phyloP scores from a whole-genome alignment of 768 basidiomycete species.

The Kwoniella shandongensis region DNA sequence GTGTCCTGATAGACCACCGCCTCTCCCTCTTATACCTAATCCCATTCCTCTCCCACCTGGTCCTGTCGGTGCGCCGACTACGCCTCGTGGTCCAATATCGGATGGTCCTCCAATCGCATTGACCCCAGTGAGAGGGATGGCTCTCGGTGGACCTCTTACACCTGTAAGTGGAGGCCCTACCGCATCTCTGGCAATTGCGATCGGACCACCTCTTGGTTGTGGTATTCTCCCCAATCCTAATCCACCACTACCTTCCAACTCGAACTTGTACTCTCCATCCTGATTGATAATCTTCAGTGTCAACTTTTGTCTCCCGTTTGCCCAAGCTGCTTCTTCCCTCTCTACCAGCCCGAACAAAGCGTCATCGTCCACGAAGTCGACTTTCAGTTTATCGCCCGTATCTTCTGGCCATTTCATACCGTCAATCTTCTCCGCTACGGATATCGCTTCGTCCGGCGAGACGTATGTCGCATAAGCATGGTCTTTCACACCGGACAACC shows the following conservation, averaged over 20 bases:
- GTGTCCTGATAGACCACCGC: background rate
- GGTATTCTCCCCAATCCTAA: conserved; percentile 12
- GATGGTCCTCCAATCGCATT: conserved; percentile 12
- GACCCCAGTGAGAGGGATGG: conserved; percentile 16
- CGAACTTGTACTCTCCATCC: conserved; percentile 29
- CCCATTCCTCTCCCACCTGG: conserved; percentile 3
- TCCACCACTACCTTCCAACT: conserved; percentile 18
- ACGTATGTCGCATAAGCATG: conserved; percentile 43
- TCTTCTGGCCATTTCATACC: conserved; percentile 42
- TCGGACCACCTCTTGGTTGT: background rate
- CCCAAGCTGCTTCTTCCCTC: conserved; percentile 50
- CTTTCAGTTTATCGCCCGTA: conserved; percentile 36
- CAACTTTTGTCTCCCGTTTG: conserved; percentile 49
- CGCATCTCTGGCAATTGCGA: conserved; percentile 1
- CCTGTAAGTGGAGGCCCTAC: conserved; percentile 3
- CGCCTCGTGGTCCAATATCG: background rate
- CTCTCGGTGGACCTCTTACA: background rate
- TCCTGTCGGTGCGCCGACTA: background rate
- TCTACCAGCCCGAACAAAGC: conserved; percentile 39
- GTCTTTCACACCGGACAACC: conserved; percentile 44
- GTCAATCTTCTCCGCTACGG: conserved; percentile 37
- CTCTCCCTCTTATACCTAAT: conserved; percentile 18
- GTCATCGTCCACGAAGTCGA: conserved; percentile 48
- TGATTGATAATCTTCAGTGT: conserved; percentile 31
- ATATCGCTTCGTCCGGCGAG: conserved; percentile 23